These are phyloP conservation scores for Botrytis hyacinthi DNA, from an alignment of 2,329 filamentous ascomycete species.

Conservation along the genomic window DNA sequence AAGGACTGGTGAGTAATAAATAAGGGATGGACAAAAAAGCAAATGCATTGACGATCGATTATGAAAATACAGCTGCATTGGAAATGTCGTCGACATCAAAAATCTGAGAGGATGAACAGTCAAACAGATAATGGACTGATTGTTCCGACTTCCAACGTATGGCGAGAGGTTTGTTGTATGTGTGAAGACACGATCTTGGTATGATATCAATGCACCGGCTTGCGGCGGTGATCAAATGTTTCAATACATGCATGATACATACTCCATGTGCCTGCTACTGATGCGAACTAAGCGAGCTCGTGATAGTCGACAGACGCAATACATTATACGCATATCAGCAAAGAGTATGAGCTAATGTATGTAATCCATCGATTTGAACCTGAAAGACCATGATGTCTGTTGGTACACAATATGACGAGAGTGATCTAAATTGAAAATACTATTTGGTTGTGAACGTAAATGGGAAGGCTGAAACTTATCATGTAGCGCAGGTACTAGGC, in stretches of 20 bases:
- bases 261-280: background rate
- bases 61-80: too few species aligned
- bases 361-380: background rate
- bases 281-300: too few species aligned
- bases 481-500: background rate
- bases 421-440: background rate
- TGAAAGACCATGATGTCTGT: background rate
- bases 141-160: too few species aligned
- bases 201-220: background rate
- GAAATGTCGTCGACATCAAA: too few species aligned
- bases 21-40: background rate
- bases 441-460: background rate
- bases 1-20: background rate
- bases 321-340: background rate
- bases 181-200: background rate
- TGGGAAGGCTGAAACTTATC: background rate
- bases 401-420: background rate
- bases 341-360: background rate
- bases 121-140: too few species aligned
- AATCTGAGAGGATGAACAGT: too few species aligned
- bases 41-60: background rate
- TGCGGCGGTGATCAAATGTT: background rate
- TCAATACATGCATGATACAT: background rate
- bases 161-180: too few species aligned
- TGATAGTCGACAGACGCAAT: background rate